A percentile compares a stretch with the other conserved stretches of the same genome.
Evolutionary conservation across 345 rosid genomes (phyloP).

Genomic region (Brassica napus): Da-Ae NC_063445.1:53027001-53027500

Average conservation of each 20-base stretch:
- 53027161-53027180: not conserved
- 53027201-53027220: not conserved
- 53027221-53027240: not conserved
- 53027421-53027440: not conserved
- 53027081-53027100: not conserved
- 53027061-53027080: slow-evolving; percentile 7
- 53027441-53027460: not conserved
- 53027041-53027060: slow-evolving; percentile 2
- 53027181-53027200: not conserved
- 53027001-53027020: slow-evolving; percentile 42
- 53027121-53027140: slow-evolving; percentile 11
- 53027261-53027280: not conserved
- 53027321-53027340: not conserved
- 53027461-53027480: not conserved
- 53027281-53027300: not conserved
- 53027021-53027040: slow-evolving; percentile 7
- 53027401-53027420: no score
- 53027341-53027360: not conserved
- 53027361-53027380: not conserved
- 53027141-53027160: not conserved
- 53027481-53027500: not conserved
- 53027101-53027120: not conserved
- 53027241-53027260: not conserved
- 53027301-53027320: not conserved
- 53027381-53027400: not conserved